Base-by-base conservation (phyloP, 257 asterid genomes). In the Solanum chiquidenum region DNA sequence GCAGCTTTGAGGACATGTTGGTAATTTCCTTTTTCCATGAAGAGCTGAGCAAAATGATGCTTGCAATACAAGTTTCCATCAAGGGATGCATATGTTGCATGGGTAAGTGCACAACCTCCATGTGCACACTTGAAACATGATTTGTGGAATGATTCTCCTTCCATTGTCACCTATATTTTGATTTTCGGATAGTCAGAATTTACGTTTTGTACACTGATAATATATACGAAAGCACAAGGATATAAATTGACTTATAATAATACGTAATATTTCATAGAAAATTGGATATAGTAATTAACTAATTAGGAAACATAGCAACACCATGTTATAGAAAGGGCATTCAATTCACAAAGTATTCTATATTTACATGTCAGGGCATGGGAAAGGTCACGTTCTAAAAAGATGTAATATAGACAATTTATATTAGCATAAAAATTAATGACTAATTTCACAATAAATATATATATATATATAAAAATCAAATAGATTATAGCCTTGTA, bases 51-150 rank as follows among this genome's bases (percentile, higher is more conserved):
- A 69, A 92, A 91, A 88, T 92, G 93, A 90, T 90, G 92, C 86
- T 89, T 92, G 89, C 94, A 92, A 85, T 92, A 92, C 31, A 91
- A 87, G 73, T 87, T 84, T 49, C 94, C 94, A 82, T 92, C 91
- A 55, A 92, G 83, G 5, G 94, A 91, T 12, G 92, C 93, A 73
- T 91, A 91, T 5, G 91, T 84, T 72, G 93, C 88, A 60, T 91
- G 93, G 21, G 93, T 91, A 7, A 91, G 91, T 25, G 90, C 91
- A 80, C 93, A 91, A 11, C 93, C 93, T 55, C 92, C 92, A 87
- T 90, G 92, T 49, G 93, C 91, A 86, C 93, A 91, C 89, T 89
- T 92, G 92, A 92, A 92, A 84, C 94, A 92, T 85, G 94, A 88
- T 68, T 90, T 92, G 84, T 92, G 94, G 90, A 84, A 92, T 85